Percentiles rank a stretch among this genome's conserved stretches.
These are phyloP conservation scores for Rasamsonia emersonii DNA, from an alignment of 2,329 filamentous ascomycete species.

Conservation along the genomic window DNA sequence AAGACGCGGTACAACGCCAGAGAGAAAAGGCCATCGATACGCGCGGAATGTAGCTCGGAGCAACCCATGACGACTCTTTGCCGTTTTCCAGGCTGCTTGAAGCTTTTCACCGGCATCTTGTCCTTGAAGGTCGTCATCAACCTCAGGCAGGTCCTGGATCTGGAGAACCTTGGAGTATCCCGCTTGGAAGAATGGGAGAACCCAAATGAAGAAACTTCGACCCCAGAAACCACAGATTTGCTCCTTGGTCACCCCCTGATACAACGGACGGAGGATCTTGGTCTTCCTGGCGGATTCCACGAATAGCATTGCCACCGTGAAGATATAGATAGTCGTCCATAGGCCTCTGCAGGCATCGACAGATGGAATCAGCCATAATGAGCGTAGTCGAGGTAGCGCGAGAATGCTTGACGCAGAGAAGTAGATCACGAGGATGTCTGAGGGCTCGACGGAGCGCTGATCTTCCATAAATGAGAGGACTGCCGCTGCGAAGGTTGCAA, in stretches of 20 bases:
- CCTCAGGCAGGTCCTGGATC: slow-evolving; percentile 32
- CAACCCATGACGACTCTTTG: slow-evolving; percentile 24
- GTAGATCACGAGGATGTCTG: slow-evolving; percentile 27
- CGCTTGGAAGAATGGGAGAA: slow-evolving; percentile 37
- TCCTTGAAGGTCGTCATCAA: slow-evolving; percentile 38
- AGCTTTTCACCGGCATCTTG: slow-evolving; percentile 27
- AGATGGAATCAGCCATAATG: slow-evolving; percentile 20
- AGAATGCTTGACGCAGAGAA: slow-evolving; percentile 33
- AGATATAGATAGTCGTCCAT: slow-evolving; percentile 25
- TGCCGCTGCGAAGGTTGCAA: slow-evolving; percentile 14
- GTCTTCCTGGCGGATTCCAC: slow-evolving; percentile 35
- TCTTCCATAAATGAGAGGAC: slow-evolving; percentile 19
- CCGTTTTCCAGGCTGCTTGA: slow-evolving; percentile 27
- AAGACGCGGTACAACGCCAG: slow-evolving; percentile 22
- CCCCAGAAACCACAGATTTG: slow-evolving; percentile 38
- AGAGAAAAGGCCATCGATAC: slow-evolving; percentile 24
- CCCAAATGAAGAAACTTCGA: slow-evolving; percentile 41
- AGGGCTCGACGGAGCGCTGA: slow-evolving; percentile 17
- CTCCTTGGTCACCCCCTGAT: slow-evolving; percentile 20
- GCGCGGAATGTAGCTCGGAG: slow-evolving; percentile 20
- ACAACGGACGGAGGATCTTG: slow-evolving; percentile 23
- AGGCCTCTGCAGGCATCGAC: slow-evolving; percentile 27
- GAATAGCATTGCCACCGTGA: slow-evolving; percentile 31
- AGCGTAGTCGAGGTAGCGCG: slow-evolving; percentile 32
- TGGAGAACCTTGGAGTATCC: slow-evolving; percentile 35